Base-by-base conservation (phyloP, 768 basidiomycete genomes). In the Chalciporus chontae region DNA sequence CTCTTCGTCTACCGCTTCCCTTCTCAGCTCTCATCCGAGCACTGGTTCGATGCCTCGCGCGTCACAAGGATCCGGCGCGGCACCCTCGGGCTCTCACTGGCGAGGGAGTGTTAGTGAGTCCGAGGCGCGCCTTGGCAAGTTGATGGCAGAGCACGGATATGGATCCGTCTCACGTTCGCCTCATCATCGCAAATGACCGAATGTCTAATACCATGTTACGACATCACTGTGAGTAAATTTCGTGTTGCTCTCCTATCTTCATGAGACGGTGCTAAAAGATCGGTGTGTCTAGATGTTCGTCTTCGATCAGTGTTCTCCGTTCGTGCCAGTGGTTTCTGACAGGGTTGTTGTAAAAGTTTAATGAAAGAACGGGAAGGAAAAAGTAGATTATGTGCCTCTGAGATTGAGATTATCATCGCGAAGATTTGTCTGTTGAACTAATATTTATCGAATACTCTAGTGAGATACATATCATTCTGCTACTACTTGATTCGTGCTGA, bases 1-100 rank as follows among this genome's bases (percentile, higher is more conserved):
- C 31, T 47, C 53, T 2, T 56, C 51, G 10, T 63, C 62, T 14
- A 59, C 56, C 4, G 21, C 47, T 8, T 59, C 62, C 11, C 31
- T 63, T 23, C 44, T 56, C 3, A 46, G 24, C 32, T 17, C 37
- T 7, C 14, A 40, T 11, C 18, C n/a, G 10, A 49, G 8, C 8
- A n/a, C 36, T 4, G 50, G 39, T 15, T 27, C 8, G 27, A 18
- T 24, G 0, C 27, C 40, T 9, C 37, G 5, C 29, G 10, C 29
- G n/a, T 31, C 29, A 7, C 13, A 32, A 29, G 41, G 26, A 11
- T 31, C 29, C 10, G 13, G 10, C 36, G 13, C 44, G 10, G 26
- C 5, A 31, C 29, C 4, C 21, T 34, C 3, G 19, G 10, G 8
- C 27, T 19, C 41, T 31, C 24, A 31, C 4, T 13, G 10, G 29